Conservation (phyloP, 257 asterid genomes). For the Petunia axillaris region DNA sequence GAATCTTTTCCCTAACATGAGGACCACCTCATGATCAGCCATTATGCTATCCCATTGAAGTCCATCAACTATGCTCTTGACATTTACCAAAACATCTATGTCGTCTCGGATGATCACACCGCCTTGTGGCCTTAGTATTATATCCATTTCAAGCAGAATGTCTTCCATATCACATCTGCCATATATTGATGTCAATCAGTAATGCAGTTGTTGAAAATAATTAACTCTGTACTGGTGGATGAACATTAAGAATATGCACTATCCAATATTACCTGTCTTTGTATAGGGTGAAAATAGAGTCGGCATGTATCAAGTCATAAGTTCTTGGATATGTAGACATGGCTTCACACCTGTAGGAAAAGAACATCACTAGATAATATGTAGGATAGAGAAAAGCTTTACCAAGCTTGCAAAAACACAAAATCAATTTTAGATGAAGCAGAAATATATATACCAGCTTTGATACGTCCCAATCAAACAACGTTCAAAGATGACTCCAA, state of each 20-base stretch:
- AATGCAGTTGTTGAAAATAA: not conserved
- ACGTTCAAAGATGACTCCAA: constrained; percentile 84
- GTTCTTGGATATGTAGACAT: constrained; percentile 96
- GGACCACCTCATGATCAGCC: constrained; percentile 91
- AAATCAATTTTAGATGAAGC: no score
- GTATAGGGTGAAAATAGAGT: constrained; percentile 70
- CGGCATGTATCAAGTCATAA: constrained; percentile 88
- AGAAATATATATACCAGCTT: constrained; percentile 55
- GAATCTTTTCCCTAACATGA: constrained; percentile 77
- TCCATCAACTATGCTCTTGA: constrained; percentile 64
- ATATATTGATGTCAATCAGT: not conserved
- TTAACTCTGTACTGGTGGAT: no score
- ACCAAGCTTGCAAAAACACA: no score
- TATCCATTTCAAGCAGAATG: constrained; percentile 81
- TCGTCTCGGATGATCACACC: constrained; percentile 84
- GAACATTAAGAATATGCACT: not conserved
- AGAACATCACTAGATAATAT: not conserved
- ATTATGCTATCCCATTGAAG: constrained; percentile 80
- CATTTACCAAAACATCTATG: constrained; percentile 63
- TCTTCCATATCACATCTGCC: constrained; percentile 77
- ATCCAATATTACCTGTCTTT: constrained; percentile 50
- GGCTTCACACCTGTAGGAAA: constrained; percentile 79
- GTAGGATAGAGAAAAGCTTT: not conserved
- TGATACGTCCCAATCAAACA: constrained; percentile 91
- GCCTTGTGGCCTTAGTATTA: constrained; percentile 83